Conservation (phyloP, 2,329 filamentous ascomycete species). For the Fusarium sp. region DNA sequence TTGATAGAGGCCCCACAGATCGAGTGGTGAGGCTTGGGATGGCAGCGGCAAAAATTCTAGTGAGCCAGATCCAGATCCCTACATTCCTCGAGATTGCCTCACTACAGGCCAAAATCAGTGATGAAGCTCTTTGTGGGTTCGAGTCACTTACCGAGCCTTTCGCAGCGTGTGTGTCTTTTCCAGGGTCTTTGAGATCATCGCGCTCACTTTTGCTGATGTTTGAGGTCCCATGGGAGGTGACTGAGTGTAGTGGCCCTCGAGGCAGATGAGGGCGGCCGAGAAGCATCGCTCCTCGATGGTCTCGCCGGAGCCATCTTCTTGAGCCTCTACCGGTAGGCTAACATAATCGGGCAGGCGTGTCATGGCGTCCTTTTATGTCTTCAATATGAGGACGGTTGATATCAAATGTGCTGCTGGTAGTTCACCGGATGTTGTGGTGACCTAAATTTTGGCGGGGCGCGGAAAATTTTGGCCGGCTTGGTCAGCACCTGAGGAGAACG, state of each 20-base stretch:
- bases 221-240: constrained; percentile 68
- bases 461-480: constrained; percentile 46
- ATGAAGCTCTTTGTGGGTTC: neutral
- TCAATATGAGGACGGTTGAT: constrained; percentile 13
- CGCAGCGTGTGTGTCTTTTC: constrained; percentile 73
- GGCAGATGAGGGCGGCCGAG: constrained; percentile 68
- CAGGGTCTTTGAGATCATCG: constrained; percentile 70
- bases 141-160: constrained; percentile 65
- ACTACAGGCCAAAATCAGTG: constrained; percentile 50
- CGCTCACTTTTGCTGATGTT: constrained; percentile 65
- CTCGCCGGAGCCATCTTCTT: constrained; percentile 48
- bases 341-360: constrained; percentile 43
- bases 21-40: constrained; percentile 71
- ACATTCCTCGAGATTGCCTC: constrained; percentile 72
- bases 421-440: constrained; percentile 32
- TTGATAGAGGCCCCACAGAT: constrained; percentile 67
- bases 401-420: constrained; percentile 15
- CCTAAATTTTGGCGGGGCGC: constrained; percentile 37
- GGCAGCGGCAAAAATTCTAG: constrained; percentile 70
- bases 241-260: constrained; percentile 71
- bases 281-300: constrained; percentile 75
- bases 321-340: constrained; percentile 24
- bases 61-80: constrained; percentile 74
- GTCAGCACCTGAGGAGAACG: constrained; percentile 36
- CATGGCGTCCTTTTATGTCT: constrained; percentile 40